phyloP scores from a whole-genome alignment of 2,329 filamentous ascomycete genomes.

The Colletotrichum sidae region DNA sequence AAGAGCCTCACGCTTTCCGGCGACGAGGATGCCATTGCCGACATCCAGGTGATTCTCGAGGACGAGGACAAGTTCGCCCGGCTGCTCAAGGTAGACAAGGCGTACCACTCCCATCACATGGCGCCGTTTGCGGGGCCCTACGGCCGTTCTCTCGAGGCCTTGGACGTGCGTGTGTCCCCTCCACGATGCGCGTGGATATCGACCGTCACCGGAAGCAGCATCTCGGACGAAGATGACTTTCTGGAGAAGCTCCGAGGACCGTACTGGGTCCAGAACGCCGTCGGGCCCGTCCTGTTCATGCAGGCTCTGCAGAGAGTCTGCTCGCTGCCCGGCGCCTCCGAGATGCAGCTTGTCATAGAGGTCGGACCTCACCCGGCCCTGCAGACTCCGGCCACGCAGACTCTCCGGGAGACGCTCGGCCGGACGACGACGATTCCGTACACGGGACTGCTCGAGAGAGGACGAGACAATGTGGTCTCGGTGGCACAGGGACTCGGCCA shows the following conservation, averaged over 20 bases:
- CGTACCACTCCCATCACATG: conserved; percentile 34
- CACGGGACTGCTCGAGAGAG: no score
- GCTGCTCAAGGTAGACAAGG: conserved; percentile 39
- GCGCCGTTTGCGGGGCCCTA: neutral
- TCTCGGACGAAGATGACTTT: neutral
- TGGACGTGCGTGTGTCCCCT: neutral
- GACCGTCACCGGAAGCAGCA: neutral
- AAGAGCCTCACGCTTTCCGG: conserved; percentile 28
- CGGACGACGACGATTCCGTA: no score
- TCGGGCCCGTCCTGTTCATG: neutral
- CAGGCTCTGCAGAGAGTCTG: neutral
- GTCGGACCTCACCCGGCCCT: neutral
- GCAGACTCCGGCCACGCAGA: neutral
- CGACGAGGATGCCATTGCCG: neutral
- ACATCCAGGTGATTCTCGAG: neutral
- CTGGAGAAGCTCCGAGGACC: neutral
- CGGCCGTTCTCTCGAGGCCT: neutral
- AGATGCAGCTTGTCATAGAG: neutral
- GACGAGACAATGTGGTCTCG: no score
- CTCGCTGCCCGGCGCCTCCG: no score
- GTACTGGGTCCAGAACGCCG: neutral
- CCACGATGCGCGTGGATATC: neutral
- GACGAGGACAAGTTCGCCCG: conserved; percentile 39
- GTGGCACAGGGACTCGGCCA: no score
- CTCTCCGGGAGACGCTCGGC: neutral